A percentile compares a stretch with the other conserved stretches of the same genome.
Evolutionary conservation across 1,284 basidiomycete genomes (phyloP).

Genomic region (Cutaneotrichosporon dermatis): DNA sequence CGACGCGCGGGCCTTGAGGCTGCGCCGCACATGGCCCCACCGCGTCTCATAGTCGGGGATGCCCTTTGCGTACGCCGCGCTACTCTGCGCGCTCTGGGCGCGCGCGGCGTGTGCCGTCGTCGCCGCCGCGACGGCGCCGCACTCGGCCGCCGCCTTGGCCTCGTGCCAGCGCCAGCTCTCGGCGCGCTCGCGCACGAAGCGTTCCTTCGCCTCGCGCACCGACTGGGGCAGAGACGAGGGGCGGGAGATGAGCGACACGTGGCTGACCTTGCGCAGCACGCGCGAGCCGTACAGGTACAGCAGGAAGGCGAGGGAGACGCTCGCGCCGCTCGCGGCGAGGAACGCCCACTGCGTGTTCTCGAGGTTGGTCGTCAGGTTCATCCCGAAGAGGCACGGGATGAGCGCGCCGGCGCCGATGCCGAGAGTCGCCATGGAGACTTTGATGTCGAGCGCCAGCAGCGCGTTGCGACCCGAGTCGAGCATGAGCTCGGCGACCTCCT

Average conservation of each 20-base stretch:
- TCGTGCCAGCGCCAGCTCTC: slow-evolving; percentile 8
- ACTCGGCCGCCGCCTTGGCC: slow-evolving; percentile 4
- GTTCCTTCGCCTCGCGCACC: slow-evolving; percentile 19
- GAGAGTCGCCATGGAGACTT: slow-evolving; percentile 90
- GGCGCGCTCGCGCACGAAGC: slow-evolving; percentile 17
- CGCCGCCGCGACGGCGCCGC: neutral
- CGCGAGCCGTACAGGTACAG: slow-evolving; percentile 41
- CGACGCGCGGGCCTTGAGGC: slow-evolving; percentile 3
- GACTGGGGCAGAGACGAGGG: slow-evolving; percentile 10
- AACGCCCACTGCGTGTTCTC: slow-evolving; percentile 49
- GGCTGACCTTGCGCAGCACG: slow-evolving; percentile 40
- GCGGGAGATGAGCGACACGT: slow-evolving; percentile 33
- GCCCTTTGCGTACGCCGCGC: neutral
- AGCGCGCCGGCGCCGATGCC: slow-evolving; percentile 91
- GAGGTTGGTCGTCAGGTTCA: slow-evolving; percentile 66
- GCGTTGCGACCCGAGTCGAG: slow-evolving; percentile 94
- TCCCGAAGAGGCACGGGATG: slow-evolving; percentile 86
- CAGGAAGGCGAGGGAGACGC: slow-evolving; percentile 35
- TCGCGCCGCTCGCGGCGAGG: slow-evolving; percentile 37
- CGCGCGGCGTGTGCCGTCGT: neutral
- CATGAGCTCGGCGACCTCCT: slow-evolving; percentile 96
- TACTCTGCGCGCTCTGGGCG: neutral
- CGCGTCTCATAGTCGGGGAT: slow-evolving; percentile 19
- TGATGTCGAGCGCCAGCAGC: slow-evolving; percentile 82
- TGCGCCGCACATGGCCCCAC: slow-evolving; percentile 13